Evolutionary conservation across 2,329 filamentous ascomycete species (phyloP), one percentile per base, ranked within the genome.

Genomic region (Hypoxylon sp.): DNA sequence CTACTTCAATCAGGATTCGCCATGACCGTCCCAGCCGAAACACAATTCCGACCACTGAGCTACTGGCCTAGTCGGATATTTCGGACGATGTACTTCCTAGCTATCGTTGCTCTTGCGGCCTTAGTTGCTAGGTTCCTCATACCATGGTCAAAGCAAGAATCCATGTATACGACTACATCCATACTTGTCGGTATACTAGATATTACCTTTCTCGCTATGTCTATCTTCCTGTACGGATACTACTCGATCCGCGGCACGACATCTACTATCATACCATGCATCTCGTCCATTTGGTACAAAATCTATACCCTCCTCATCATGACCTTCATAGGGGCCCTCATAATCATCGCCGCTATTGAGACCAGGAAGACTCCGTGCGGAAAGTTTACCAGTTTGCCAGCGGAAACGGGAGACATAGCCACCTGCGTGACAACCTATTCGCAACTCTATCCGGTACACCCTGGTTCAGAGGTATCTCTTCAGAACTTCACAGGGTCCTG

Each of bases 91-190:
- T 58, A 25, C 45, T 19, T 58, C 10, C 1, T 51, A 10, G 17
- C 36, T 21, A 43, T 58, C 10, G 14, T 46, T 6, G 6, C 23
- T 14, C 45, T 63, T 19, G 34, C 53, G 3, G 30, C 34, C 30
- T 34, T 58, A 21, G 36, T 36, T 13, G 4, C 48, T 14, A 52
- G 32, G 38, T 53, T 53, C 38, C 58, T 61, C 2, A 14, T 61
- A 36, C 58, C 49, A 7, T 53, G 48, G 41, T 53, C 48, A 2
- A 52, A 61, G 11, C 14, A 19, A 36, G 49, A 23, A 14, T 11
- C 49, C 17, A 61, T 53, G 58, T 61, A 61, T 13, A 53, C 58
- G 13, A 61, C 62, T 3, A 57, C 56, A 17, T 60, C 50, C 11
- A 21, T 52, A 5, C 19, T 61, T 4, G 46, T 63, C 5, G 45